phyloP scores from a whole-genome alignment of 306 rosid genomes.

The Castanospermum australe region DNA sequence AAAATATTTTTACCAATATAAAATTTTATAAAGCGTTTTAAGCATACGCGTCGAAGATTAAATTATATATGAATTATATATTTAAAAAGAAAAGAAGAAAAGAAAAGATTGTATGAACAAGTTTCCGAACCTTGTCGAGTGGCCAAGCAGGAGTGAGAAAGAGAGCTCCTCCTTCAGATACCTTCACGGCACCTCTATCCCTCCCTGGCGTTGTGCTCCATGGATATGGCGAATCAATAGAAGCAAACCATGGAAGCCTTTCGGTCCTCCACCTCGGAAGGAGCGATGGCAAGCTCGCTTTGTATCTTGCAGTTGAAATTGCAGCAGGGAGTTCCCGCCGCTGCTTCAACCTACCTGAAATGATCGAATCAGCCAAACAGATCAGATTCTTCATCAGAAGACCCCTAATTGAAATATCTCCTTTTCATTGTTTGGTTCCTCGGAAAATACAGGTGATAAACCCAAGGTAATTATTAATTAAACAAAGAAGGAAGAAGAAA shows the following conservation, averaged over 20 bases:
- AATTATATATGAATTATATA: background rate
- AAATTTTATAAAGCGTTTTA: background rate
- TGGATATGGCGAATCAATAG: conserved; percentile 9
- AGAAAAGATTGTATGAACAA: background rate
- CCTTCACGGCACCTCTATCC: conserved; percentile 1
- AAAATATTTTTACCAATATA: background rate
- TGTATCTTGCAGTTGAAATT: background rate
- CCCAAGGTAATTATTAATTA: no score
- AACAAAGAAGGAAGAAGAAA: background rate
- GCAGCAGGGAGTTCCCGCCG: background rate
- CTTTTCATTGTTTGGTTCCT: background rate
- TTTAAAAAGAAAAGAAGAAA: background rate
- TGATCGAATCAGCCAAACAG: background rate
- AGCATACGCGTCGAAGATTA: background rate
- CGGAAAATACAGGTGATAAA: background rate
- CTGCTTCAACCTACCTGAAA: conserved; percentile 34
- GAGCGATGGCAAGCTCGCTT: background rate
- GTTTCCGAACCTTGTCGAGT: conserved; percentile 20
- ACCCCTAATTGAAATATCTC: background rate
- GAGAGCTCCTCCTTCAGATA: conserved; percentile 37
- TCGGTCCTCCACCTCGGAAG: background rate
- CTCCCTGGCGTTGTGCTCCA: background rate
- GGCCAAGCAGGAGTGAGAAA: conserved; percentile 18
- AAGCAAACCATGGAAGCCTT: conserved; percentile 14
- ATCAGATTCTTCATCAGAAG: background rate